Base-by-base conservation (phyloP, 1,284 basidiomycete species). In the Veloporphyrellus conicus region DNA sequence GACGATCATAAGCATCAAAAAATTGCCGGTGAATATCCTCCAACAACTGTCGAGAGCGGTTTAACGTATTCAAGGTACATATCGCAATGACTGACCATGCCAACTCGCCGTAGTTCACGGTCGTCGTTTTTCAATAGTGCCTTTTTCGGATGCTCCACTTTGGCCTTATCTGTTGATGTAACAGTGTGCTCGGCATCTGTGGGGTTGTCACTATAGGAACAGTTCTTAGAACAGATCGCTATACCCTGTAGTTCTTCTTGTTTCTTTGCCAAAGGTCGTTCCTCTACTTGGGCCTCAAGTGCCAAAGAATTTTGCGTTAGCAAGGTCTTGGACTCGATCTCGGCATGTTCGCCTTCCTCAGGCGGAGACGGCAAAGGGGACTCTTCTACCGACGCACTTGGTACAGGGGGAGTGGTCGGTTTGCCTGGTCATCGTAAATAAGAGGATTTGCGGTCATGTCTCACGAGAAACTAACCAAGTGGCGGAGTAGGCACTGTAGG, bases 61-160 rank as follows among this genome's bases (percentile, higher is more conserved):
- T 58, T 2, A 52, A 45, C 14, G 31, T 37, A 34, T 53, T 38
- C 15, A 19, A 25, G 11, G 16, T 14, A 36, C 33, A 8, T 16
- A 28, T 36, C 6, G 6, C 15, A 32, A 39, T 19, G 52, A 42
- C 78, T 52, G 58, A 92, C 93, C 62, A 75, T 76, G 49, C 79
- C 76, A 11, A 98, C 74, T 16, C 95, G 76, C 14, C 74, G 71
- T 39, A 99, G 75, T 69, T 99, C 95, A n/a, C 66, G 63, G 65
- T 99, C 95, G 54, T 93, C 81, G 51, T 93, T 89, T 64, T 87
- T 92, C 44, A 98, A 71, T 23, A 98, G 68, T 0, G 92, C 87
- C 58, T 86, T 89, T 41, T 76, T 77, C 16, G 68, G 67, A 29
- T 76, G 78, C 49, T 77, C 74, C 20, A 66, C 55, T 43, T 62